Evolutionary conservation across 2,329 filamentous ascomycete species (phyloP).

Genomic region (Samsoniella hepiali): DNA sequence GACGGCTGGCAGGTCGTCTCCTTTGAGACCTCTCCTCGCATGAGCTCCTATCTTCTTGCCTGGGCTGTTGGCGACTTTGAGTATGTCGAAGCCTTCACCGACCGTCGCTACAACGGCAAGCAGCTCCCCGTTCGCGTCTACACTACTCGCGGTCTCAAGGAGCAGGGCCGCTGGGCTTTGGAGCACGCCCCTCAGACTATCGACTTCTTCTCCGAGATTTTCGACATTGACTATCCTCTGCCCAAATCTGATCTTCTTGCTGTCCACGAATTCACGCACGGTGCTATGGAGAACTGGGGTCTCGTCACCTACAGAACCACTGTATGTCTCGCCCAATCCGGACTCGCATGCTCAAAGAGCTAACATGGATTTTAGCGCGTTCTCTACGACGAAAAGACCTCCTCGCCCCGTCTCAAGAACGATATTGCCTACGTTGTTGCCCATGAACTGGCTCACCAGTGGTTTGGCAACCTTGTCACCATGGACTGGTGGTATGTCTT

Average conservation of each 20-base stretch:
- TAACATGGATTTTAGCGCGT: constrained; percentile 53
- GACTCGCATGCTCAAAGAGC: background rate
- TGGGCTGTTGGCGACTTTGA: constrained; percentile 97
- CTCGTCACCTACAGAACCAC: constrained; percentile 95
- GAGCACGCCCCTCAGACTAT: constrained; percentile 90
- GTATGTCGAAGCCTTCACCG: constrained; percentile 87
- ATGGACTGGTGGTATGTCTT: constrained; percentile 79
- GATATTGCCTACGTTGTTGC: constrained; percentile 94
- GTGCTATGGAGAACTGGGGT: constrained; percentile 96
- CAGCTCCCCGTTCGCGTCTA: constrained; percentile 91
- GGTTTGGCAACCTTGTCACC: constrained; percentile 92
- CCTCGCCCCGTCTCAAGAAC: constrained; percentile 87
- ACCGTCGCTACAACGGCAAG: constrained; percentile 87
- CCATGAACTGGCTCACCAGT: constrained; percentile 95
- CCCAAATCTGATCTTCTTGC: constrained; percentile 89
- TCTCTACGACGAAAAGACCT: constrained; percentile 90
- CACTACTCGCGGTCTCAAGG: constrained; percentile 89
- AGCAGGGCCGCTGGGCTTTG: constrained; percentile 85
- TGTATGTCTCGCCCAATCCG: background rate
- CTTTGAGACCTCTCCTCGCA: constrained; percentile 81
- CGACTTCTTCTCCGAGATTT: constrained; percentile 95
- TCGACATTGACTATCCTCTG: constrained; percentile 87
- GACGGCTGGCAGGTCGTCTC: constrained; percentile 70
- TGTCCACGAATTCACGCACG: constrained; percentile 85
- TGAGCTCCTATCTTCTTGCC: constrained; percentile 89